Evolutionary conservation across 345 rosid genomes (phyloP).

Genomic region (Carallia brachiata): DNA sequence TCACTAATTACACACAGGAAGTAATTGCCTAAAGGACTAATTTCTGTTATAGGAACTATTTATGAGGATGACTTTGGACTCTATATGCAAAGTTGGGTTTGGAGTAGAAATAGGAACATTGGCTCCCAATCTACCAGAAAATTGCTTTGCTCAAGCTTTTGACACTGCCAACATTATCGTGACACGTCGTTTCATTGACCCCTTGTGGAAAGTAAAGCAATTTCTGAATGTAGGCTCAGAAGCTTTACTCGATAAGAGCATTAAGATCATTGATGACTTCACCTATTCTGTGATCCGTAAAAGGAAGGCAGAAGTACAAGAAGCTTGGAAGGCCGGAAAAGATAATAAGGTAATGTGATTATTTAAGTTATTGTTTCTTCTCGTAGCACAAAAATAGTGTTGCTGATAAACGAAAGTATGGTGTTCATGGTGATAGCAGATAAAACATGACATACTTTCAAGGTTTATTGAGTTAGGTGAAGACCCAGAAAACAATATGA

Average conservation of each 20-base stretch:
- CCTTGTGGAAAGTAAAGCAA: constrained; percentile 78
- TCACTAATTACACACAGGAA: no score
- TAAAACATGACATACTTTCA: constrained; percentile 75
- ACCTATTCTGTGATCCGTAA: constrained; percentile 70
- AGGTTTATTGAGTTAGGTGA: constrained; percentile 81
- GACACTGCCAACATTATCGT: constrained; percentile 80
- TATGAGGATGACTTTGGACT: constrained; percentile 94
- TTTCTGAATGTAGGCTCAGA: constrained; percentile 76
- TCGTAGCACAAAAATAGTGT: not conserved
- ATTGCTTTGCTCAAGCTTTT: constrained; percentile 75
- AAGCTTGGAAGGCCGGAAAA: constrained; percentile 27
- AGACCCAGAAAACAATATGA: constrained; percentile 56
- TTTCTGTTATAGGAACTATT: constrained; percentile 49
- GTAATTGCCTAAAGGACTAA: no score
- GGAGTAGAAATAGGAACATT: constrained; percentile 90
- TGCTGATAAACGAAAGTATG: constrained; percentile 2
- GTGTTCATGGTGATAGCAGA: constrained; percentile 30
- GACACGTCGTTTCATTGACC: constrained; percentile 86
- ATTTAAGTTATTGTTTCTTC: not conserved
- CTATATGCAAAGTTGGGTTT: constrained; percentile 93
- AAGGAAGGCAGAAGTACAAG: constrained; percentile 67
- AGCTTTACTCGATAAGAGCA: constrained; percentile 79
- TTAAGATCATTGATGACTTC: constrained; percentile 67
- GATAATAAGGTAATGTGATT: constrained; percentile 38
- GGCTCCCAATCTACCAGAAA: constrained; percentile 66